Percentiles rank a stretch among this genome's conserved stretches.
These are phyloP conservation scores for Spathaspora gorwiae DNA, from an alignment of 805 yeast species.

Conservation along the genomic window DNA sequence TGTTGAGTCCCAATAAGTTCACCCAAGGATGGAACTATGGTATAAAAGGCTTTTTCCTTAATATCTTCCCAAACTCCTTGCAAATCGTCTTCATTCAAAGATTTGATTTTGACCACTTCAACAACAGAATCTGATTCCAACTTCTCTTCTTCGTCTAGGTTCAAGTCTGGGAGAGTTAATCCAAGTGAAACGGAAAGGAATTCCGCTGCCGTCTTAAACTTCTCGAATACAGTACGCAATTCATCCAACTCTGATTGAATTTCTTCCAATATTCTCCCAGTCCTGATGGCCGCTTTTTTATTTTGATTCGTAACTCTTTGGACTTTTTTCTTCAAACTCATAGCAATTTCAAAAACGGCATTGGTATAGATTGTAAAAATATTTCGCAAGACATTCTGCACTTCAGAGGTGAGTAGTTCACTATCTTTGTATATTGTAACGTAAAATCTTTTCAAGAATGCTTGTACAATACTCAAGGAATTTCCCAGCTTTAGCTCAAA, in stretches of 20 bases:
- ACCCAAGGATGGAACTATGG: conserved; percentile 43
- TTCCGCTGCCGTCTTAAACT: conserved; percentile 40
- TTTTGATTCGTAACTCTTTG: conserved; percentile 34
- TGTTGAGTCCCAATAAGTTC: conserved; percentile 13
- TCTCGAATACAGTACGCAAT: conserved; percentile 34
- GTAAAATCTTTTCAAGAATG: conserved; percentile 46
- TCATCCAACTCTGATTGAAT: conserved; percentile 30
- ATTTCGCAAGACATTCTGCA: conserved; percentile 24
- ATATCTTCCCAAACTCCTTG: conserved; percentile 57
- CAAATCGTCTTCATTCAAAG: conserved; percentile 20
- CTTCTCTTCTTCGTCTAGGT: not conserved
- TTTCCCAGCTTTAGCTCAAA: conserved; percentile 24
- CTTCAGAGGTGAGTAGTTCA: conserved; percentile 21
- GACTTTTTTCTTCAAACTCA: conserved; percentile 31
- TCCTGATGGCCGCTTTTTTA: conserved; percentile 55
- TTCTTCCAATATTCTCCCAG: conserved; percentile 56
- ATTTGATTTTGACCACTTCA: conserved; percentile 19
- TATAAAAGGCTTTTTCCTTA: conserved; percentile 63
- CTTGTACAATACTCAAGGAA: conserved; percentile 36
- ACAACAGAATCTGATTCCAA: conserved; percentile 11
- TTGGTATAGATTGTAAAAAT: conserved; percentile 41
- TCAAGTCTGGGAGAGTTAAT: conserved; percentile 14
- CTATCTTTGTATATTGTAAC: conserved; percentile 26
- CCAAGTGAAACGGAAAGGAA: conserved; percentile 40
- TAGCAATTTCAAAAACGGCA: conserved; percentile 36